Evolutionary conservation across 106 monocot species (phyloP), one percentile per base, ranked within the genome.

Genomic region (Ottelia alismoides): DNA sequence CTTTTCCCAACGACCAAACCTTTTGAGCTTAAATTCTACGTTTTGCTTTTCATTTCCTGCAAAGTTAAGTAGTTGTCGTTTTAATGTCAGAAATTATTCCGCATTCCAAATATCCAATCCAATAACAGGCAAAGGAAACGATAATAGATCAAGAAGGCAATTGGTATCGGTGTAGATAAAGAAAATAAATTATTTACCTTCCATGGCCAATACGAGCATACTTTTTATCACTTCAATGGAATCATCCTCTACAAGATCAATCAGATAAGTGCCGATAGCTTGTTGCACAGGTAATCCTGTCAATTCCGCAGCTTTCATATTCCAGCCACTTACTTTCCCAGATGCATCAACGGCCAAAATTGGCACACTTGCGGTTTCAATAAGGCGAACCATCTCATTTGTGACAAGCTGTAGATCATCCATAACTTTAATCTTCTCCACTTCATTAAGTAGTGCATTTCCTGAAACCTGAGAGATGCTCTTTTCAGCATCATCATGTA

Each of bases 321-420:
- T 93, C 92, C 92, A 93, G 17, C 87, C 92, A 75, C 84, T 93
- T 20, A 93, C 28, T 51, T 70, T 87, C 27, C 92, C 87, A 0
- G 53, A 56, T 11, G 67, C 47, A 76, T 93, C 92, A 55, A 93
- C 72, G 59, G 92, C 92, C 55, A 84, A 67, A 59, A 93, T 77
- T 14, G 87, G 92, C 29, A 76, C 92, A 0, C 68, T 78, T 22
- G 92, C 87, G 19, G 92, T 93, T 71, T 93, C 92, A 53, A 93
- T 88, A 10, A 93, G 76, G 28, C 92, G 76, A 66, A 93, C 87
- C 75, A 93, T 87, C 74, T 93, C 92, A 68, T 72, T 83, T n/a
- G 83, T 78, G 52, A 88, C 80, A 0, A 71, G 68, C 18, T 61
- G 72, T 55, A 93, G 63, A 64, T 93, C 83, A 61, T 75, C 72